Evolutionary conservation across 257 asterid genomes (phyloP).

Genomic region (Paraleonurus japonicus): DNA sequence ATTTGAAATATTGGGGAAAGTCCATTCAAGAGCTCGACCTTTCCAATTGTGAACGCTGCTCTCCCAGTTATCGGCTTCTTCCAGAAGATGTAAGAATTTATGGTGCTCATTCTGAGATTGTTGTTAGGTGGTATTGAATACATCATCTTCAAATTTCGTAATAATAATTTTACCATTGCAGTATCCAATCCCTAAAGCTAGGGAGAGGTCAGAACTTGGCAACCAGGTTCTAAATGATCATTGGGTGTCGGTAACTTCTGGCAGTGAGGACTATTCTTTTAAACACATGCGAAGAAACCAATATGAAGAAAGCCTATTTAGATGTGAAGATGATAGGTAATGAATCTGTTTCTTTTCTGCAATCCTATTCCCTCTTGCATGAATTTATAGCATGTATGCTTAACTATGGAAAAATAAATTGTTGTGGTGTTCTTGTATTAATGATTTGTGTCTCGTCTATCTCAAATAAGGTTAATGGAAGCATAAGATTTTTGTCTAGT

Average conservation of each 20-base stretch:
- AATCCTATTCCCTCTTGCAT: not conserved
- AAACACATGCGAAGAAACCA: slow-evolving; percentile 63
- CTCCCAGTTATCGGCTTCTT: slow-evolving; percentile 96
- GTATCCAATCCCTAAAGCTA: slow-evolving; percentile 84
- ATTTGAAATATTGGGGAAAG: slow-evolving; percentile 84
- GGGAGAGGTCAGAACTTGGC: slow-evolving; percentile 88
- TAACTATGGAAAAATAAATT: not conserved
- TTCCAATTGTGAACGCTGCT: slow-evolving; percentile 70
- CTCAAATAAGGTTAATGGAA: not conserved
- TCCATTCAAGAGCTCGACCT: slow-evolving; percentile 98
- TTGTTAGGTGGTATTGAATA: not conserved
- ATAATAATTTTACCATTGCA: slow-evolving; percentile 32
- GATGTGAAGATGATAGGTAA: slow-evolving; percentile 65
- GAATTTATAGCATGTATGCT: not conserved
- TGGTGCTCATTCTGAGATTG: slow-evolving; percentile 17
- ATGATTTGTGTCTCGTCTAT: not conserved
- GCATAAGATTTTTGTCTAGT: not conserved
- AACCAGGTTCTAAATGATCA: slow-evolving; percentile 74
- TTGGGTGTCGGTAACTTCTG: slow-evolving; percentile 98
- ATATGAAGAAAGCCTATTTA: slow-evolving; percentile 55
- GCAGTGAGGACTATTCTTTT: slow-evolving; percentile 65
- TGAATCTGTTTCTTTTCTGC: not conserved
- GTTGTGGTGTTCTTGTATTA: not conserved
- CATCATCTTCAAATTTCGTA: slow-evolving; percentile 4
- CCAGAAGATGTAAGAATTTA: slow-evolving; percentile 76